These are phyloP conservation scores for Lojkania enalia DNA, from an alignment of 2,329 filamentous ascomycete species.

Conservation along the genomic window DNA sequence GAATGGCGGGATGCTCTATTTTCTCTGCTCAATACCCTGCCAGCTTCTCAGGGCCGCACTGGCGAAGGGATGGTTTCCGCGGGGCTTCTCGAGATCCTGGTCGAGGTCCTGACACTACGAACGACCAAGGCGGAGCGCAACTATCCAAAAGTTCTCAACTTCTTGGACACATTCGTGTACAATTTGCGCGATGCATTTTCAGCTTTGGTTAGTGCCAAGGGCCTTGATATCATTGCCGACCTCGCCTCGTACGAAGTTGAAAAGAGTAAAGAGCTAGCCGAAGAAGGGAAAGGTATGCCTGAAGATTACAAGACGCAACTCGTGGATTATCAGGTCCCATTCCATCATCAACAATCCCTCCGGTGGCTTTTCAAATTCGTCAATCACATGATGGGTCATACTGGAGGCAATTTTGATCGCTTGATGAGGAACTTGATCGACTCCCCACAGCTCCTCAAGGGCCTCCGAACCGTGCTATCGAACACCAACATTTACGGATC, in stretches of 20 bases:
- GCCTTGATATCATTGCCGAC: constrained; percentile 87
- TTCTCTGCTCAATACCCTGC: constrained; percentile 80
- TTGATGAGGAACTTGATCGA: constrained; percentile 92
- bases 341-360: constrained; percentile 88
- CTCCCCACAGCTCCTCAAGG: constrained; percentile 79
- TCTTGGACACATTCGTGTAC: constrained; percentile 87
- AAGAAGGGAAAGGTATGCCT: constrained; percentile 71
- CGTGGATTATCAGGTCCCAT: constrained; percentile 92
- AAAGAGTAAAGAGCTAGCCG: constrained; percentile 67
- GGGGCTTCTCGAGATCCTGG: constrained; percentile 84
- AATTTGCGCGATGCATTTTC: constrained; percentile 82
- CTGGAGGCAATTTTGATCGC: constrained; percentile 83
- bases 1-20: constrained; percentile 92
- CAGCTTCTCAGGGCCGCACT: constrained; percentile 69
- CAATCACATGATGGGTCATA: constrained; percentile 88
- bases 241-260: constrained; percentile 79
- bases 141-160: constrained; percentile 80
- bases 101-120: constrained; percentile 83
- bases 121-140: constrained; percentile 81
- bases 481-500: constrained; percentile 82
- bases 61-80: constrained; percentile 85
- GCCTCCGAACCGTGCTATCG: constrained; percentile 78
- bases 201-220: constrained; percentile 77
- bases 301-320: constrained; percentile 73
- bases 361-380: constrained; percentile 96